Evolutionary conservation across 2,329 filamentous ascomycete species (phyloP), one percentile per base, ranked within the genome.

Genomic region (Colletotrichum horii): DNA sequence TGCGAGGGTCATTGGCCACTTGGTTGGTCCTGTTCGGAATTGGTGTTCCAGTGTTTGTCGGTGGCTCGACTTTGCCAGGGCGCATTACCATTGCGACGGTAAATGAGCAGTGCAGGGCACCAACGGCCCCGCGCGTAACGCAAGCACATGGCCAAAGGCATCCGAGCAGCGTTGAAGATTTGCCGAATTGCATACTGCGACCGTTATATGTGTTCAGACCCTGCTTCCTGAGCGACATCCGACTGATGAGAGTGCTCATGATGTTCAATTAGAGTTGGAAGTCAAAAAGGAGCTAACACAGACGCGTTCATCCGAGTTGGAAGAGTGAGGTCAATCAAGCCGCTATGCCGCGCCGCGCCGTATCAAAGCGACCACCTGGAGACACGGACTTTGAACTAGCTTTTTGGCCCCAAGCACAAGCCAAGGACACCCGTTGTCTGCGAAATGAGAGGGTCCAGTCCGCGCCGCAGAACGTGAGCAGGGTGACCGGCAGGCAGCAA

Each of bases 221-320:
- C 16, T 43, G 14, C 24, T 24, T 24, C 61, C 22, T 52, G 43
- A 52, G 34, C 19, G 26, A 55, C 26, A 30, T 16, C 30, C 19
- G 24, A 32, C 22, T 32, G 26, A 9, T 4, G 15, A 55, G 8
- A 36, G n/a, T 16, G 52, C 30, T n/a, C 19, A 6, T 16, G 70
- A 72, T 74, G 76, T 77, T 61, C 61, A 76, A 77, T 64, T 76
- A 76, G 30, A 69, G 74, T 76, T 74, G 22, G 58, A 70, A 64
- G 52, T 67, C 32, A 74, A 70, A 52, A 43, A 15, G 9, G 30
- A 66, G 48, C 70, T 60, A 74, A 66, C 22, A 74, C 74, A 52
- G 55, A 66, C 56, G 69, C 32, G 70, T 69, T 43, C 34, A 68
- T 43, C 52, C 36, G 56, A 43, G 55, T 26, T 61, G 48, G 38